Evolutionary conservation across 257 asterid genomes (phyloP).

Genomic region (Lavandula angustifolia): DNA sequence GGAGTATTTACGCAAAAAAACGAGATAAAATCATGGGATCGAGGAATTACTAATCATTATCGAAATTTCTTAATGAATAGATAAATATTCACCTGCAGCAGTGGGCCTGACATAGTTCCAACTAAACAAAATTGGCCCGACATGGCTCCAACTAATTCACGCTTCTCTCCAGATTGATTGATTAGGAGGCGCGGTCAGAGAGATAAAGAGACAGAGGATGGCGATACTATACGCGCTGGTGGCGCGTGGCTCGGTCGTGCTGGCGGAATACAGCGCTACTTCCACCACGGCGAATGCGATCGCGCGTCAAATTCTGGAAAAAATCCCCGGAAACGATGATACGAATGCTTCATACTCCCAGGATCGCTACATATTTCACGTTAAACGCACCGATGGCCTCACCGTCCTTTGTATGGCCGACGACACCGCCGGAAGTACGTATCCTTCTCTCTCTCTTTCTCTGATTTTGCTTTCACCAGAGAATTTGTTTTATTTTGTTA

Average conservation of each 20-base stretch:
- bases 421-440: constrained; percentile 88
- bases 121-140: too few relatives aligned
- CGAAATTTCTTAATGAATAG: too few relatives aligned
- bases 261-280: constrained; percentile 82
- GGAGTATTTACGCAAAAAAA: too few relatives aligned
- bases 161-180: neutral
- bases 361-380: constrained; percentile 97
- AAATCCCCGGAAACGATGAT: constrained; percentile 79
- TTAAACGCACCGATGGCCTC: constrained; percentile 98
- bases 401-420: constrained; percentile 99
- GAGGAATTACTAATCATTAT: too few relatives aligned
- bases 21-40: too few relatives aligned
- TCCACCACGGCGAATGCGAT: constrained; percentile 89
- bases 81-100: too few relatives aligned
- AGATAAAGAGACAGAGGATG: constrained; percentile 42
- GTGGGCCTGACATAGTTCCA: too few relatives aligned
- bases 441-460: neutral
- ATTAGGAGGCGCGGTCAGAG: neutral
- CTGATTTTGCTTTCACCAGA: neutral
- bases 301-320: constrained; percentile 88
- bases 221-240: constrained; percentile 88
- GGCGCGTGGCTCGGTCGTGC: constrained; percentile 94
- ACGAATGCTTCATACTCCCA: constrained; percentile 88
- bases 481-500: neutral
- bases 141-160: too few relatives aligned